Percentiles rank a stretch among this genome's conserved stretches.
Evolutionary conservation across 495 filamentous ascomycete species (phyloP).

Genomic region (Aspergillus indologenus): DNA sequence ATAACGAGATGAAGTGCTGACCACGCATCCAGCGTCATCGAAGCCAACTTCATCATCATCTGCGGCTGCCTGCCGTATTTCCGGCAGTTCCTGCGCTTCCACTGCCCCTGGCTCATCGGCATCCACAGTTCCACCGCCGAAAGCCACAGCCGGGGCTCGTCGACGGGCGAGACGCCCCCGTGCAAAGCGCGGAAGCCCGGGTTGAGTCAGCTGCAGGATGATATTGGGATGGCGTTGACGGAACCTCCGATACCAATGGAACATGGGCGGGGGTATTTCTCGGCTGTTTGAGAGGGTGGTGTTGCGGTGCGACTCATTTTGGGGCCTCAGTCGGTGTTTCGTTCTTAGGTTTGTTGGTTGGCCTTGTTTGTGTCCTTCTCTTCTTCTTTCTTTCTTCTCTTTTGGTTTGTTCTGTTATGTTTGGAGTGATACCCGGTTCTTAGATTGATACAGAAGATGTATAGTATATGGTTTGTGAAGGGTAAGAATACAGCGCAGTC

Average conservation of each 20-base stretch:
- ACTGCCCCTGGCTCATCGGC: conserved; percentile 22
- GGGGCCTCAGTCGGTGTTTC: no score
- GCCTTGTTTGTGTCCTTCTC: not conserved
- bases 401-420: no score
- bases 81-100: conserved; percentile 23
- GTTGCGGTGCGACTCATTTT: no score
- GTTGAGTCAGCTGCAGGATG: conserved; percentile 16
- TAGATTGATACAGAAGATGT: no score
- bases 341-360: no score
- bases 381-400: no score
- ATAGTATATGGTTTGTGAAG: no score
- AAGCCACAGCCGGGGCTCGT: conserved; percentile 1
- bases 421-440: no score
- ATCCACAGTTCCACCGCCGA: not conserved
- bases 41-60: conserved; percentile 30
- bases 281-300: not conserved
- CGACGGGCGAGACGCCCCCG: not conserved
- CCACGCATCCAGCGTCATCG: conserved; percentile 21
- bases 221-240: conserved; percentile 11
- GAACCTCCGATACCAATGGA: not conserved
- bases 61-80: conserved; percentile 25
- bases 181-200: conserved; percentile 14
- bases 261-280: not conserved
- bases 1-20: not conserved
- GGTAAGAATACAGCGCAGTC: no score